Conservation (phyloP, 768 basidiomycete genomes). For the Gloeopeniophorella convolvens region DNA sequence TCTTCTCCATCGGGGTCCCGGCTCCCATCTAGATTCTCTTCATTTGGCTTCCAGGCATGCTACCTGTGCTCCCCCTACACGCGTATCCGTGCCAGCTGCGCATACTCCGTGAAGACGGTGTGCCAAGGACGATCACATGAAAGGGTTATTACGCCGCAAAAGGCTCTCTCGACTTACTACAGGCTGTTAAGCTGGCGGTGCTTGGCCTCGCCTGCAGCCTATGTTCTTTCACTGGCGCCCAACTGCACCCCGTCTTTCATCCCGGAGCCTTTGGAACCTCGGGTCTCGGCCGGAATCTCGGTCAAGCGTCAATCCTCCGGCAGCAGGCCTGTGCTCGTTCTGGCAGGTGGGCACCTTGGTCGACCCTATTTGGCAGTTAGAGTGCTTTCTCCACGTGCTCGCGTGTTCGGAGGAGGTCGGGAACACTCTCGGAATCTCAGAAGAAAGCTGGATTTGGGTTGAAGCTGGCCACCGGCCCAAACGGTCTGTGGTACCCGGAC, state of each 20-base stretch:
- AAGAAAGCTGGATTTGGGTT: conserved; percentile 1
- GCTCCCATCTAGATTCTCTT: conserved; percentile 7
- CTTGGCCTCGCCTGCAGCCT: neutral
- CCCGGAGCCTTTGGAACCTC: conserved; percentile 1
- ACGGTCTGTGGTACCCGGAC: neutral
- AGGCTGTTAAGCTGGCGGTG: neutral
- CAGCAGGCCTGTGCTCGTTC: neutral
- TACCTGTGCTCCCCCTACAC: conserved; percentile 6
- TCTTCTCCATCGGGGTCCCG: conserved; percentile 15
- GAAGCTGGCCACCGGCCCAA: neutral
- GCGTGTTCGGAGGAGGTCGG: neutral
- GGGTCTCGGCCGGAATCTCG: neutral
- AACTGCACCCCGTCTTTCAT: conserved; percentile 4
- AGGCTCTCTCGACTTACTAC: neutral
- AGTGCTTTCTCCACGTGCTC: neutral
- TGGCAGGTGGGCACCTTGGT: conserved; percentile 2
- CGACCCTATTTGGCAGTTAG: neutral
- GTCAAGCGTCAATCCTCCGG: conserved; percentile 6
- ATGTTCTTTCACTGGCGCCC: neutral
- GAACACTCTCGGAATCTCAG: neutral
- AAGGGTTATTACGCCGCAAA: neutral
- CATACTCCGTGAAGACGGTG: conserved; percentile 16
- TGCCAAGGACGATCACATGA: neutral
- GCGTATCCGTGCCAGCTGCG: conserved; percentile 11
- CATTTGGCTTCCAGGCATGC: conserved; percentile 7